Evolutionary conservation across 2,329 filamentous ascomycete genomes (phyloP).

Genomic region (Zymoseptoria ardabiliae): DNA sequence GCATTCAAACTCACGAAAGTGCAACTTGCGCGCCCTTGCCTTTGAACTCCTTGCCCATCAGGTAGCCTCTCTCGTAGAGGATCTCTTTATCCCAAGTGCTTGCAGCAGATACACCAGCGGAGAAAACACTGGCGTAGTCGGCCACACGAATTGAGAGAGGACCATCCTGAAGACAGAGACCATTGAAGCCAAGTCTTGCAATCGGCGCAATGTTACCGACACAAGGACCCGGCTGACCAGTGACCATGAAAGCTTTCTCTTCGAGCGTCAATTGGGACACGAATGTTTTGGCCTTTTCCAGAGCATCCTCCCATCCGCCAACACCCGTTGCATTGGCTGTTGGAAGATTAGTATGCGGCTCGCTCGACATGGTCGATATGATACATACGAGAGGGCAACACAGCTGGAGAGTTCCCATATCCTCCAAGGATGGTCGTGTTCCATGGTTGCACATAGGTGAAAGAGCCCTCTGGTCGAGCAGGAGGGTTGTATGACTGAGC

Average conservation of each 20-base stretch:
- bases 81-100: constrained; percentile 73
- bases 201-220: constrained; percentile 26
- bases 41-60: constrained; percentile 68
- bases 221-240: constrained; percentile 19
- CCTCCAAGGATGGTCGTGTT: constrained; percentile 6
- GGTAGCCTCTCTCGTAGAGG: constrained; percentile 59
- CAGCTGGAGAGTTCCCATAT: constrained; percentile 5
- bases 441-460: constrained; percentile 7
- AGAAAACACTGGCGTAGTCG: constrained; percentile 76
- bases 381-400: constrained; percentile 6
- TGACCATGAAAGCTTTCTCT: constrained; percentile 12
- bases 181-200: constrained; percentile 10
- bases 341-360: not conserved
- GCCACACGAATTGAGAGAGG: constrained; percentile 54
- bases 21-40: constrained; percentile 52
- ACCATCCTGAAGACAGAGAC: constrained; percentile 1
- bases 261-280: constrained; percentile 11
- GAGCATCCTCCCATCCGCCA: constrained; percentile 5
- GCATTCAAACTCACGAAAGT: not conserved
- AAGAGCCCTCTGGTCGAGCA: constrained; percentile 1
- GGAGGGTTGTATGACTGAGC: constrained; percentile 3
- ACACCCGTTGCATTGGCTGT: constrained; percentile 16
- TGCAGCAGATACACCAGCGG: constrained; percentile 68
- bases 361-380: not conserved
- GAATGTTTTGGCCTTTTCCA: constrained; percentile 8